Percentiles rank a stretch among this genome's conserved stretches.
phyloP scores from a whole-genome alignment of 2,329 filamentous ascomycete genomes.

The Phoma sp. region DNA sequence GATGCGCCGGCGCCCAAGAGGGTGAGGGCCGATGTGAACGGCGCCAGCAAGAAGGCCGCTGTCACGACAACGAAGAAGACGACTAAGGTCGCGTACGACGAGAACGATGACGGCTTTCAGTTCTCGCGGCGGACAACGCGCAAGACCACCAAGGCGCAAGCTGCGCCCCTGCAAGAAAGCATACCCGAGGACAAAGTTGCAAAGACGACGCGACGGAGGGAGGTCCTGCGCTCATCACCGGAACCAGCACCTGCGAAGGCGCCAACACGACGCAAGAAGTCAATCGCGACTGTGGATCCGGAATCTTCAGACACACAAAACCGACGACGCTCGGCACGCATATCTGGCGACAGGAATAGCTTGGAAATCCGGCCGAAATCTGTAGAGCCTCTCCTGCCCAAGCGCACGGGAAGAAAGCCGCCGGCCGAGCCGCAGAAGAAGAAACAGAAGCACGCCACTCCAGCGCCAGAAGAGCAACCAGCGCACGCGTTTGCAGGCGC shows the following conservation, averaged over 20 bases:
- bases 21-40: conserved; percentile 49
- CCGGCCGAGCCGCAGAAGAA: conserved; percentile 36
- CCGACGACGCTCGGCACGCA: conserved; percentile 54
- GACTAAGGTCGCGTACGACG: conserved; percentile 54
- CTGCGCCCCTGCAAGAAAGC: conserved; percentile 34
- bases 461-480: conserved; percentile 34
- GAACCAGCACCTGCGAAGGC: conserved; percentile 16
- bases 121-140: conserved; percentile 53
- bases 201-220: conserved; percentile 28
- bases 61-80: conserved; percentile 46
- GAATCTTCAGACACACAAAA: conserved; percentile 28
- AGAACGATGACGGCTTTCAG: conserved; percentile 58
- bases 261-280: conserved; percentile 34
- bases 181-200: conserved; percentile 39
- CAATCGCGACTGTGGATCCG: conserved; percentile 3
- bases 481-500: conserved; percentile 30
- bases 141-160: conserved; percentile 47
- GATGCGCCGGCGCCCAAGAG: conserved; percentile 55
- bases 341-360: conserved; percentile 54
- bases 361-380: conserved; percentile 35
- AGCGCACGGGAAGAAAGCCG: conserved; percentile 43
- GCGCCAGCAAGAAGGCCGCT: conserved; percentile 46
- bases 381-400: conserved; percentile 34
- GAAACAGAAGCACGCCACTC: conserved; percentile 39
- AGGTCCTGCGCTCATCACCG: conserved; percentile 11